A percentile compares a stretch with the other conserved stretches of the same genome.
Conservation (phyloP, 805 yeast species). For the Priceomyces haplophilus region DNA sequence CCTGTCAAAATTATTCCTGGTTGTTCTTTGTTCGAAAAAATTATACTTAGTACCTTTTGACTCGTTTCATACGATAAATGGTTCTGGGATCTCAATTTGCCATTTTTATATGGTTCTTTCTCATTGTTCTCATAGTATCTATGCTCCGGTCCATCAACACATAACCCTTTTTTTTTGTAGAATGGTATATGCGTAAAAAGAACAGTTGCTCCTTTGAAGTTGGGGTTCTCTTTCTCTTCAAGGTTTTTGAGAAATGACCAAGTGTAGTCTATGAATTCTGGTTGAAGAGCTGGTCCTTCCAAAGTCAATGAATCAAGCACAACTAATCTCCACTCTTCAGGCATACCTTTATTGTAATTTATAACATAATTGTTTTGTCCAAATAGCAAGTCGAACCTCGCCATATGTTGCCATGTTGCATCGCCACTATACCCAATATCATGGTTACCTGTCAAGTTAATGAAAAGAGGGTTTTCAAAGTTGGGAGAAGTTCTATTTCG, state of each 20-base stretch:
- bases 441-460: conserved; percentile 91
- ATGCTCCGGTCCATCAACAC: conserved; percentile 79
- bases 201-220: conserved; percentile 74
- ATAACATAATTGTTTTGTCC: conserved; percentile 86
- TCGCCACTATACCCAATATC: conserved; percentile 96
- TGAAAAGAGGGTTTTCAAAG: conserved; percentile 59
- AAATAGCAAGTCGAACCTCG: conserved; percentile 67
- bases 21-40: conserved; percentile 58
- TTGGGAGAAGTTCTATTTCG: conserved; percentile 24
- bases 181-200: conserved; percentile 88
- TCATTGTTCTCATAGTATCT: conserved; percentile 48
- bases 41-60: conserved; percentile 63
- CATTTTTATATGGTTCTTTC: conserved; percentile 64
- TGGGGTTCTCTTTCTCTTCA: conserved; percentile 41
- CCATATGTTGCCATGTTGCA: conserved; percentile 86
- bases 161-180: conserved; percentile 75
- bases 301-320: conserved; percentile 77
- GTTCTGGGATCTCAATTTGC: conserved; percentile 78
- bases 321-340: conserved; percentile 84
- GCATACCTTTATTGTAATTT: conserved; percentile 59
- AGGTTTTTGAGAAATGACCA: conserved; percentile 71
- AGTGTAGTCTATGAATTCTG: conserved; percentile 61
- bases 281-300: conserved; percentile 88
- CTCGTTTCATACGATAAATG: conserved; percentile 69
- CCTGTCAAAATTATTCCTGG: conserved; percentile 88